Conservation (phyloP, 805 yeast species). For the Tetrapisispora taiwanensis region DNA sequence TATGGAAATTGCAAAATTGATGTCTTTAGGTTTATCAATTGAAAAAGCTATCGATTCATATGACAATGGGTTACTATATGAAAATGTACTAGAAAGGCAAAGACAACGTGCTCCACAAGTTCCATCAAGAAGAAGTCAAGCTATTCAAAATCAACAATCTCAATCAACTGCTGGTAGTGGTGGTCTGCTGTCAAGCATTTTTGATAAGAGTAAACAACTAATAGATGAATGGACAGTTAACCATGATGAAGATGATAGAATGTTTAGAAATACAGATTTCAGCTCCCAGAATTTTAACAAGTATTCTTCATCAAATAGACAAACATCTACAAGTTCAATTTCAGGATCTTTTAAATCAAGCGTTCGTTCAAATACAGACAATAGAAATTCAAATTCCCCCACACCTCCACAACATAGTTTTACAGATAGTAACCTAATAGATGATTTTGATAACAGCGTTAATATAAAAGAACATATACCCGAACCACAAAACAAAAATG, state of each 20-base stretch:
- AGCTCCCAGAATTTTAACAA: not conserved
- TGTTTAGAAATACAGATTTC: slow-evolving; percentile 6
- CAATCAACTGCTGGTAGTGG: not conserved
- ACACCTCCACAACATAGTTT: not conserved
- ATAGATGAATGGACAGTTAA: slow-evolving; percentile 19
- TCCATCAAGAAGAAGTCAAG: not conserved
- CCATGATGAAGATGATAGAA: slow-evolving; percentile 17
- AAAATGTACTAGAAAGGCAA: slow-evolving; percentile 7
- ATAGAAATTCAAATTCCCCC: no score
- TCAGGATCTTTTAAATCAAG: not conserved
- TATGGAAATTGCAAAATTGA: slow-evolving; percentile 27
- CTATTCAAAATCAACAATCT: not conserved
- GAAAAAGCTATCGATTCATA: slow-evolving; percentile 17
- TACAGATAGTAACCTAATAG: slow-evolving; percentile 8
- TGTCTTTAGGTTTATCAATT: slow-evolving; percentile 24
- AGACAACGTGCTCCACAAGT: not conserved
- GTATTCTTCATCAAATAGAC: not conserved
- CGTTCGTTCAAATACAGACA: not conserved
- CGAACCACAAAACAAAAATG: not conserved
- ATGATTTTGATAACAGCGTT: slow-evolving; percentile 6
- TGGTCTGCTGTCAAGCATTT: slow-evolving; percentile 8
- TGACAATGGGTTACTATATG: slow-evolving; percentile 21
- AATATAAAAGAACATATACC: not conserved
- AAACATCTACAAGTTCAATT: not conserved
- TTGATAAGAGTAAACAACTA: slow-evolving; percentile 26